Evolutionary conservation across 2,329 filamentous ascomycete genomes (phyloP).

Genomic region (Periglandula ipomoeae): DNA sequence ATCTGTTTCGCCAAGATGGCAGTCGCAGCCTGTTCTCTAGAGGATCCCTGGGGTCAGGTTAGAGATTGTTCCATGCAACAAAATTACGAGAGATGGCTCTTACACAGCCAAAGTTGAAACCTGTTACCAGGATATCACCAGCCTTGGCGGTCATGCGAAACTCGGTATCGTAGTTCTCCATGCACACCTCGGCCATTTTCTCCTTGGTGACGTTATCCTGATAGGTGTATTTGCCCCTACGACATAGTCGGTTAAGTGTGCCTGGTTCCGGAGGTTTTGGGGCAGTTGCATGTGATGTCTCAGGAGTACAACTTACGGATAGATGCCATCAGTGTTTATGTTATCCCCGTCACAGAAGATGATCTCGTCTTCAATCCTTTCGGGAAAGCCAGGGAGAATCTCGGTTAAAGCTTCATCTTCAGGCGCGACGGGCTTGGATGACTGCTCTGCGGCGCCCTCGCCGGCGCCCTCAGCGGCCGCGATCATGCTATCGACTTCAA

Average conservation of each 20-base stretch:
- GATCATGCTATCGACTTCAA: conserved; percentile 57
- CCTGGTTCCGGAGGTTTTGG: too few relatives aligned
- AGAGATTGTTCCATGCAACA: neutral
- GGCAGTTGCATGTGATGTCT: too few relatives aligned
- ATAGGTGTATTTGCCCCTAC: conserved; percentile 89
- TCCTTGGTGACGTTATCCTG: conserved; percentile 70
- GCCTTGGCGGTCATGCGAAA: conserved; percentile 56
- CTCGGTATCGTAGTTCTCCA: conserved; percentile 84
- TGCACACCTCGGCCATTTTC: conserved; percentile 81
- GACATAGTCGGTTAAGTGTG: too few relatives aligned
- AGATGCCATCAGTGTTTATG: conserved; percentile 88
- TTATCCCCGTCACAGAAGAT: conserved; percentile 75
- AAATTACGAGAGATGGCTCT: neutral
- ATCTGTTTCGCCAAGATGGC: conserved; percentile 75
- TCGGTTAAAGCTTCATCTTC: conserved; percentile 28
- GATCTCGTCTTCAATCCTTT: conserved; percentile 75
- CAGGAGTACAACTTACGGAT: too few relatives aligned
- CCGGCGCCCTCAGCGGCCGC: conserved; percentile 52
- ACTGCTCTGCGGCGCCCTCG: conserved; percentile 28
- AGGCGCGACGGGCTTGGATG: too few relatives aligned
- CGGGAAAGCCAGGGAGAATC: conserved; percentile 78
- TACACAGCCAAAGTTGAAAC: conserved; percentile 85
- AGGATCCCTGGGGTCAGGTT: neutral
- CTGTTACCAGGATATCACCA: conserved; percentile 74
- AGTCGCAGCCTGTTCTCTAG: conserved; percentile 74